Conservation (phyloP, 345 rosid species). For the Pistacia vera region DNA sequence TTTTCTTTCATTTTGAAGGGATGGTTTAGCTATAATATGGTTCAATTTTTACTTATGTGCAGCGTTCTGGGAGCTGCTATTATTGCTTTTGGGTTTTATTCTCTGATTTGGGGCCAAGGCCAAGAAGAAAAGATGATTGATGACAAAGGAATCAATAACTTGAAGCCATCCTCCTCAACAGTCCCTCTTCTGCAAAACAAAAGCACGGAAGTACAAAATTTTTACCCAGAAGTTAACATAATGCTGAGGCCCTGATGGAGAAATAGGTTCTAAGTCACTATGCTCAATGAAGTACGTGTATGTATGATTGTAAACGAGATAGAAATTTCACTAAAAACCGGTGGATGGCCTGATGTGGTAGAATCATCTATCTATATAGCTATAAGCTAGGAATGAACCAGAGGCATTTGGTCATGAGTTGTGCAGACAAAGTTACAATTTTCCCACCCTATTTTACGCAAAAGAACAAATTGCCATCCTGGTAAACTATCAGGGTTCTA, state of each 20-base stretch:
- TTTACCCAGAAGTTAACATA: neutral
- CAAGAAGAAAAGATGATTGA: conserved; percentile 24
- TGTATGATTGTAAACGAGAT: neutral
- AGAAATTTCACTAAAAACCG: too few species aligned
- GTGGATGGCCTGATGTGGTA: too few species aligned
- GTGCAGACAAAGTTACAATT: too few species aligned
- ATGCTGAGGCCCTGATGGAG: neutral
- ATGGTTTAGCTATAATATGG: neutral
- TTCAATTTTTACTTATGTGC: neutral
- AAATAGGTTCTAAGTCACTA: neutral
- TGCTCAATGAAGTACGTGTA: neutral
- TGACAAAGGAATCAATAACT: neutral
- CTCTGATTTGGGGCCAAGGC: conserved; percentile 41
- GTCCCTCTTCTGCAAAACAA: conserved; percentile 19
- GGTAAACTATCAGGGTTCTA: too few species aligned
- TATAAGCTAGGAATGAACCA: too few species aligned
- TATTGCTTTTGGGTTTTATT: conserved; percentile 27
- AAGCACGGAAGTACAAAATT: neutral
- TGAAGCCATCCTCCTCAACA: conserved; percentile 6
- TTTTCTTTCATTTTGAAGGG: neutral
- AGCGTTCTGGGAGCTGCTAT: conserved; percentile 28
- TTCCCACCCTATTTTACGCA: too few species aligned
- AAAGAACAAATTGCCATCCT: too few species aligned
- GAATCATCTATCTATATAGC: too few species aligned
- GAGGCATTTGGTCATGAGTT: too few species aligned